phyloP scores from a whole-genome alignment of 164 flowering plant species.

The Vitis rotundifolia region DNA sequence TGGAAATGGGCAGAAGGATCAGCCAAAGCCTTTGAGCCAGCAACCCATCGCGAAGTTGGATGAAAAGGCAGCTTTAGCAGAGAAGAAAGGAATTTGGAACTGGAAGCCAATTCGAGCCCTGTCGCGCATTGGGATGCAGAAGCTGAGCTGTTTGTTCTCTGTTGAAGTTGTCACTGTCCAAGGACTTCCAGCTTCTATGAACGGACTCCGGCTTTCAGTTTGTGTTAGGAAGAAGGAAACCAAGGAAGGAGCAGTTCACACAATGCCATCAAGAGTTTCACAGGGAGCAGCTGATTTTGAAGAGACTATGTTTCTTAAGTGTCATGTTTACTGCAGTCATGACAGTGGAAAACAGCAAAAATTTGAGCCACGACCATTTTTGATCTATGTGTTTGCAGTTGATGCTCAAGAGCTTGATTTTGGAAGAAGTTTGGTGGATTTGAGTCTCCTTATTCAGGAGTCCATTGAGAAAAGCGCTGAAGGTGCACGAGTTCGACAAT shows the following conservation, averaged over 20 bases:
- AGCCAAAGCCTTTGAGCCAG: not conserved
- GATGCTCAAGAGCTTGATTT: conserved; percentile 88
- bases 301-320: conserved; percentile 77
- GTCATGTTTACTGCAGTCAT: conserved; percentile 64
- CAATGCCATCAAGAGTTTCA: conserved; percentile 87
- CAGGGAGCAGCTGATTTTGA: conserved; percentile 94
- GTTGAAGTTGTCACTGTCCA: conserved; percentile 81
- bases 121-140: conserved; percentile 78
- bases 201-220: conserved; percentile 83
- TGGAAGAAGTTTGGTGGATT: conserved; percentile 68
- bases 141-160: conserved; percentile 78
- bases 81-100: conserved; percentile 84
- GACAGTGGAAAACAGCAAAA: conserved; percentile 42
- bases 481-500: conserved; percentile 74
- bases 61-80: conserved; percentile 23
- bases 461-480: conserved; percentile 67
- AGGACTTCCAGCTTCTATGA: conserved; percentile 88
- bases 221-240: conserved; percentile 86
- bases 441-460: conserved; percentile 73
- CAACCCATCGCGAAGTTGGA: conserved; percentile 24
- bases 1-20: conserved; percentile 18
- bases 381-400: conserved; percentile 64
- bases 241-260: conserved; percentile 83
- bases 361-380: conserved; percentile 81
- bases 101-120: conserved; percentile 94